Evolutionary conservation across 768 basidiomycete genomes (phyloP).

Genomic region (Fibroporia radiculosa): DNA sequence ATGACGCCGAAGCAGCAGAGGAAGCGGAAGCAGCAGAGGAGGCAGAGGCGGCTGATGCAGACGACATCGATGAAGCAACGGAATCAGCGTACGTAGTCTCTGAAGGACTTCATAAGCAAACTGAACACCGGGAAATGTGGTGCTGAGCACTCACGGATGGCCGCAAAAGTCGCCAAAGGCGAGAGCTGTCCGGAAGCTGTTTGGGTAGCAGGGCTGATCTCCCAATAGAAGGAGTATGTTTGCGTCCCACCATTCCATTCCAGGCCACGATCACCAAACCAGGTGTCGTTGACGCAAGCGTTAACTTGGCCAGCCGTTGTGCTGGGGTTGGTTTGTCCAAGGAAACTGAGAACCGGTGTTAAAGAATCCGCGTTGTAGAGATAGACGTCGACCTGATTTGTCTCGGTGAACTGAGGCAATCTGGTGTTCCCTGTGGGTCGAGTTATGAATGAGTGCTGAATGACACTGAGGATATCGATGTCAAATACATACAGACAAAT

Average conservation of each 20-base stretch:
- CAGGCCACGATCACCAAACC: constrained; percentile 55
- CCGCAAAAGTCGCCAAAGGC: constrained; percentile 68
- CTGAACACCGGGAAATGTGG: background rate
- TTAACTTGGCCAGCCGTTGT: constrained; percentile 48
- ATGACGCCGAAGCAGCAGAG: constrained; percentile 25
- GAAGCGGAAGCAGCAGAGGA: constrained; percentile 33
- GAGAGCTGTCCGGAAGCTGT: constrained; percentile 50
- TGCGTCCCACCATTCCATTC: constrained; percentile 40
- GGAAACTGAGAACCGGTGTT: constrained; percentile 36
- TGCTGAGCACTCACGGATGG: constrained; percentile 59
- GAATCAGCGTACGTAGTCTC: constrained; percentile 75
- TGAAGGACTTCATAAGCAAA: constrained; percentile 20
- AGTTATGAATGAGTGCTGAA: constrained; percentile 11
- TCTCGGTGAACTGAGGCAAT: constrained; percentile 57
- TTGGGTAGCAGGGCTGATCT: constrained; percentile 55
- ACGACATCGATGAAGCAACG: constrained; percentile 43
- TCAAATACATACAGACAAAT: constrained; percentile 69
- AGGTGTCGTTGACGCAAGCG: constrained; percentile 60
- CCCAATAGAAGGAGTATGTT: constrained; percentile 69
- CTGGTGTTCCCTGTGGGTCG: constrained; percentile 63
- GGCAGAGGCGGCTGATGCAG: constrained; percentile 29
- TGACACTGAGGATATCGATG: constrained; percentile 10
- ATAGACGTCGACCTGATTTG: constrained; percentile 62
- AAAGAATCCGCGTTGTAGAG: constrained; percentile 70
- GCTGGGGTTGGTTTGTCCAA: constrained; percentile 34